A percentile compares a stretch with the other conserved stretches of the same genome.
Evolutionary conservation across 345 rosid species (phyloP).

Genomic region (Gossypium ekmanianum): DNA sequence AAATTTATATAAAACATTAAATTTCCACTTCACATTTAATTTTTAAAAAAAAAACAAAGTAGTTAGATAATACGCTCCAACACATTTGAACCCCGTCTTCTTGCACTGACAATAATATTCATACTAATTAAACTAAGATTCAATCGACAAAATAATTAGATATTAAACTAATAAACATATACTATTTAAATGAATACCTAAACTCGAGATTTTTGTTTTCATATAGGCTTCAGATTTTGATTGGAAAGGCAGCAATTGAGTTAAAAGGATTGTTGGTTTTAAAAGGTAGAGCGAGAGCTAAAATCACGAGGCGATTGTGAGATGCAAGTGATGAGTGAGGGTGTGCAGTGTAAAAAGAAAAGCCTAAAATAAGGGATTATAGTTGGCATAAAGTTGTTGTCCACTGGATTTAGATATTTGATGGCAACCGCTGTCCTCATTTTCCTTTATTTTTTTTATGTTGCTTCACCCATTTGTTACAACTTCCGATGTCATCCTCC

Average conservation of each 20-base stretch:
- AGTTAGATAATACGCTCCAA: too few relatives aligned
- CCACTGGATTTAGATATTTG: conserved; percentile 10
- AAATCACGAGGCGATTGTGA: conserved; percentile 27
- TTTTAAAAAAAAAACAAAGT: too few relatives aligned
- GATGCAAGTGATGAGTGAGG: conserved; percentile 1
- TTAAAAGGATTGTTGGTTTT: neutral
- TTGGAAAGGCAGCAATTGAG: neutral
- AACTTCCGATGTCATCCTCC: conserved; percentile 21
- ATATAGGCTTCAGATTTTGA: neutral
- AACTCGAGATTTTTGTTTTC: too few relatives aligned
- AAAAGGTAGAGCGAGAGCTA: neutral
- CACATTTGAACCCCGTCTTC: accelerated
- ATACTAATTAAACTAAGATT: too few relatives aligned
- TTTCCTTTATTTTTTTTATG: conserved; percentile 4
- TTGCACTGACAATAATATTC: accelerated
- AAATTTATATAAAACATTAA: too few relatives aligned
- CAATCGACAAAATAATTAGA: too few relatives aligned
- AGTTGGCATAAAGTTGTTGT: conserved; percentile 33
- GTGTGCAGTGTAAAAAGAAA: neutral
- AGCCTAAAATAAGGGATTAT: neutral
- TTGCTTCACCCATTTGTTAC: conserved; percentile 14
- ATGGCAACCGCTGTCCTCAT: conserved; percentile 21
- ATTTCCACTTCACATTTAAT: too few relatives aligned
- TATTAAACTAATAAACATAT: too few relatives aligned
- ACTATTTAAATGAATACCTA: too few relatives aligned